Conservation (phyloP, 345 rosid genomes). For the Tarenaya hassleriana region DNA sequence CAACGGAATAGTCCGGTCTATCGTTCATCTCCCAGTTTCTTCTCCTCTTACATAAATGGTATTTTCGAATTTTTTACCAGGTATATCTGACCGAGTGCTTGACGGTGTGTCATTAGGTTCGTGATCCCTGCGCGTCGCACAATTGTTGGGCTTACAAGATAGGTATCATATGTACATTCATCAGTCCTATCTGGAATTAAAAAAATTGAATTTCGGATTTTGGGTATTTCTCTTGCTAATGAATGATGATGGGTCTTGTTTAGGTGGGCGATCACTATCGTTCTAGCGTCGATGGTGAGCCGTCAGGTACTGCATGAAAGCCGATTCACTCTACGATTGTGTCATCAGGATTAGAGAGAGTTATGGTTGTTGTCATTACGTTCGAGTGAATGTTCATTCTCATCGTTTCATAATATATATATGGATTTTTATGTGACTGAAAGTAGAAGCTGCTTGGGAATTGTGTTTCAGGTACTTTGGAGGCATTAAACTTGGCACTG, state of each 20-base stretch:
- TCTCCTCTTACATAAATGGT: background rate
- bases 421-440: background rate
- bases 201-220: background rate
- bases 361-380: slow-evolving; percentile 92
- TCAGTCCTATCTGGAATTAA: no score
- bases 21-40: slow-evolving; percentile 62
- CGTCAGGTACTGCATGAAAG: slow-evolving; percentile 86
- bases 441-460: background rate
- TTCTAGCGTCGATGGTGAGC: slow-evolving; percentile 87
- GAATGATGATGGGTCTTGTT: background rate
- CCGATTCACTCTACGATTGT: slow-evolving; percentile 75
- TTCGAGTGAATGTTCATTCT: slow-evolving; percentile 7
- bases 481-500: slow-evolving; percentile 89
- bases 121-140: slow-evolving; percentile 77
- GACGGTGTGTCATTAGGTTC: slow-evolving; percentile 31
- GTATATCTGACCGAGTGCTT: background rate
- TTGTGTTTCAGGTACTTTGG: slow-evolving; percentile 86
- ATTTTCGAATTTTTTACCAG: background rate
- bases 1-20: slow-evolving; percentile 64
- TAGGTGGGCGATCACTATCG: slow-evolving; percentile 71
- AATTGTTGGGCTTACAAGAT: slow-evolving; percentile 99
- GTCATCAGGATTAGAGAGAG: slow-evolving; percentile 83
- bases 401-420: background rate
- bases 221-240: no score
- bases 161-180: background rate